Conservation (phyloP, 768 basidiomycete species). For the Leccinum longicurvipes region DNA sequence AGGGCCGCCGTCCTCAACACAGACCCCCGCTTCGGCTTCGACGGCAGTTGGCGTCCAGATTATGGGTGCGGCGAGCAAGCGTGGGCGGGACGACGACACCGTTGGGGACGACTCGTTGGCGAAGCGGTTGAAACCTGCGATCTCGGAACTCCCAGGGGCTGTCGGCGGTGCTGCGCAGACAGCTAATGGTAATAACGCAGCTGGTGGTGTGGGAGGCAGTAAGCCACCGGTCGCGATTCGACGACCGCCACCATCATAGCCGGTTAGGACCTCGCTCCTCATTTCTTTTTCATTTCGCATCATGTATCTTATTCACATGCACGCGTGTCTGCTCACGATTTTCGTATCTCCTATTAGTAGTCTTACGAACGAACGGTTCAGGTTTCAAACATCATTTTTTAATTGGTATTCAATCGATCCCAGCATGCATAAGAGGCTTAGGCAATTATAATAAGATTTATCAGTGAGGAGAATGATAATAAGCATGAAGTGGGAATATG, state of each 20-base stretch:
- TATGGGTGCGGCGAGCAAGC: constrained; percentile 62
- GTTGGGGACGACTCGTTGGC: constrained; percentile 55
- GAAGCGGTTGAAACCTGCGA: constrained; percentile 62
- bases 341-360: background rate
- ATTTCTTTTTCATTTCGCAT: background rate
- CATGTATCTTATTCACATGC: background rate
- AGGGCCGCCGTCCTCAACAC: background rate
- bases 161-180: background rate
- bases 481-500: background rate
- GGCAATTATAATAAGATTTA: background rate
- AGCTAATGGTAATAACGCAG: background rate
- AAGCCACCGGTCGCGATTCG: constrained; percentile 35
- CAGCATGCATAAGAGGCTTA: background rate
- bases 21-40: constrained; percentile 2
- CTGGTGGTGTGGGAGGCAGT: constrained; percentile 10
- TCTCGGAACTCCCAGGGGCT: constrained; percentile 1
- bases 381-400: background rate
- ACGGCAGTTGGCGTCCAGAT: constrained; percentile 49
- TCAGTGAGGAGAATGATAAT: no score
- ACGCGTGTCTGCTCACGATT: background rate
- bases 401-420: background rate
- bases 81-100: constrained; percentile 56
- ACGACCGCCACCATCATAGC: constrained; percentile 28
- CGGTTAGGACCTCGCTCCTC: background rate
- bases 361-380: background rate